Percentiles rank a stretch among this genome's conserved stretches.
phyloP scores from a whole-genome alignment of 148 eudicot species.

The Silene conica region DNA sequence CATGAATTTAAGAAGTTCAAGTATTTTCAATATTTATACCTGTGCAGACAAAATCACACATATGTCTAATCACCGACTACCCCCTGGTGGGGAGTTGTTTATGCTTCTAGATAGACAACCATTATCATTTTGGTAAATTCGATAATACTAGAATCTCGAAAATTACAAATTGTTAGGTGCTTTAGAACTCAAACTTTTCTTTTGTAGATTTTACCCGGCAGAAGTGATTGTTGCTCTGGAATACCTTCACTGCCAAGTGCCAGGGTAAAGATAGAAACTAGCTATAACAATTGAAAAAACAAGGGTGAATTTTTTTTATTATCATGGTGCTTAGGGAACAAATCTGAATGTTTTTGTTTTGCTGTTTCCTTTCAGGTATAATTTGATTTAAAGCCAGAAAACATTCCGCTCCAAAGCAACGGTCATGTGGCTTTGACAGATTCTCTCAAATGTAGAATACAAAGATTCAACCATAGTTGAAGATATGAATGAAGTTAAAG shows the following conservation, averaged over 20 bases:
- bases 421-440: no score
- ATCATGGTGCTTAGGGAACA: not conserved
- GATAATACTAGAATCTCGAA: not conserved
- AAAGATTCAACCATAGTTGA: no score
- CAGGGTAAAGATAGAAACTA: no score
- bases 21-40: not conserved
- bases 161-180: not conserved
- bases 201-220: conserved; percentile 84
- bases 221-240: no score
- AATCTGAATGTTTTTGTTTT: conserved; percentile 3
- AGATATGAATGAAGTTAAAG: no score
- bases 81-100: no score
- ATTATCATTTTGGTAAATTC: conserved; percentile 58
- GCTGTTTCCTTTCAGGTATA: conserved; percentile 46
- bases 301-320: no score
- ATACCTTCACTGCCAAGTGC: no score
- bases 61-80: conserved; percentile 91
- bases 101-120: no score
- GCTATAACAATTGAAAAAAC: no score
- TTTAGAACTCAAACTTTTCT: conserved; percentile 12
- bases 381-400: conserved; percentile 98
- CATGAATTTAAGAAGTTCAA: conserved; percentile 6
- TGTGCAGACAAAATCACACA: conserved; percentile 87
- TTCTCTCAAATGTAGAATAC: no score
- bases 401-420: no score